These are phyloP conservation scores for Phaffia tasmanica DNA, from an alignment of 768 basidiomycete species.

Conservation along the genomic window DNA sequence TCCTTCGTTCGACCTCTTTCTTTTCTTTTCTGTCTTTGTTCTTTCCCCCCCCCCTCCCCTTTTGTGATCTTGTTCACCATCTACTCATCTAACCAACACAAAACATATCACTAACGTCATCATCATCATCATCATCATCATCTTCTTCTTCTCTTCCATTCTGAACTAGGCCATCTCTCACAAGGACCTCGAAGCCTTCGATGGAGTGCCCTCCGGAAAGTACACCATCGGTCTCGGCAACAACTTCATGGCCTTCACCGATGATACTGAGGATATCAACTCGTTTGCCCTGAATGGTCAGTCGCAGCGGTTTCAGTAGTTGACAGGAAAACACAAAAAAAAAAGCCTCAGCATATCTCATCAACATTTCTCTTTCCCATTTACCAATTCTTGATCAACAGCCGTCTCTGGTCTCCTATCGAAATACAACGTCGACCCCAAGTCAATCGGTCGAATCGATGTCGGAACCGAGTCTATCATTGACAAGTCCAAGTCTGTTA, in stretches of 20 bases:
- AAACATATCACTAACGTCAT: not conserved
- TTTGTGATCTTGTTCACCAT: too few species aligned
- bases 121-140: not conserved
- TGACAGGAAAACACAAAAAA: not conserved
- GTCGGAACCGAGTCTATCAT: slow-evolving; percentile 99
- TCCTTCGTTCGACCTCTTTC: not conserved
- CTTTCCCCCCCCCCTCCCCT: too few species aligned
- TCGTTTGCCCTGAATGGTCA: slow-evolving; percentile 86
- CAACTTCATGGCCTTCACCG: slow-evolving; percentile 96
- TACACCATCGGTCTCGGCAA: slow-evolving; percentile 98
- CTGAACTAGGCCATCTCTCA: slow-evolving; percentile 76
- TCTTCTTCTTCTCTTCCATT: slow-evolving; percentile 6
- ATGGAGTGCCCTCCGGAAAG: slow-evolving; percentile 88
- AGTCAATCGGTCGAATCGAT: slow-evolving; percentile 91
- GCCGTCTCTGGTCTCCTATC: slow-evolving; percentile 79
- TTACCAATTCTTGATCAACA: slow-evolving; percentile 34
- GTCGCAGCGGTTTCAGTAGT: slow-evolving; percentile 30
- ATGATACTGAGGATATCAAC: slow-evolving; percentile 99
- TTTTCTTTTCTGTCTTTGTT: not conserved
- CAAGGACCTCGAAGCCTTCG: slow-evolving; percentile 83
- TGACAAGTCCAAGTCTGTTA: slow-evolving; percentile 98
- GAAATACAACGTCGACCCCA: slow-evolving; percentile 92
- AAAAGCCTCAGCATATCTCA: slow-evolving; percentile 15
- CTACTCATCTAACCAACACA: too few species aligned
- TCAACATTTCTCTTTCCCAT: slow-evolving; percentile 8